Conservation (phyloP, 1,139 yeast genomes). For the Yamadazyma spencermartinsiae region DNA sequence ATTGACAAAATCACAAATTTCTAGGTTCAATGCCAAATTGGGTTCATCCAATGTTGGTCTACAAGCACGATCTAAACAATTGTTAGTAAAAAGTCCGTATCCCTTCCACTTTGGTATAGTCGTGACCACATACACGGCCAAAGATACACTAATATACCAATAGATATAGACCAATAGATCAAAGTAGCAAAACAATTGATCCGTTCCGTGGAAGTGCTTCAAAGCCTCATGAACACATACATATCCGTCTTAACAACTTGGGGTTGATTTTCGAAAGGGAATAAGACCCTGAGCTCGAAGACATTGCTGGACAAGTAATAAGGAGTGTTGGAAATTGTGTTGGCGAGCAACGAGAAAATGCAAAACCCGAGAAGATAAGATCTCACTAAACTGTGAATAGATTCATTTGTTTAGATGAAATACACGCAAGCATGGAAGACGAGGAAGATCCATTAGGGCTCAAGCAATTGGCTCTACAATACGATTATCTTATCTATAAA, state of each 20-base stretch:
- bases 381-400: too few relatives aligned
- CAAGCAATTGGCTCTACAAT: slow-evolving; percentile 55
- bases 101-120: too few relatives aligned
- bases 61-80: slow-evolving; percentile 74
- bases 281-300: slow-evolving; percentile 34
- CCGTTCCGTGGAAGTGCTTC: too few relatives aligned
- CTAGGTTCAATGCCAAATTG: slow-evolving; percentile 81
- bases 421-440: neutral
- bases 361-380: too few relatives aligned
- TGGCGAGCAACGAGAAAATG: neutral
- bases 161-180: neutral
- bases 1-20: slow-evolving; percentile 90
- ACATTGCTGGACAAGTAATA: slow-evolving; percentile 6
- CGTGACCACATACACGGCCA: too few relatives aligned
- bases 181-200: too few relatives aligned
- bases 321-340: neutral
- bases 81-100: slow-evolving; percentile 18
- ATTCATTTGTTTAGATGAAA: too few relatives aligned
- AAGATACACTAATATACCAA: too few relatives aligned
- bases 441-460: slow-evolving; percentile 60
- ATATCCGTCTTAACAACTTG: slow-evolving; percentile 63
- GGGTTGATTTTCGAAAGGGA: slow-evolving; percentile 55
- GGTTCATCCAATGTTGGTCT: slow-evolving; percentile 85
- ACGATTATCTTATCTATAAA: slow-evolving; percentile 62
- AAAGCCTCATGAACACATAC: too few relatives aligned